phyloP scores from a whole-genome alignment of 1,284 basidiomycete genomes.

The Cryptococcus hybrid region DNA sequence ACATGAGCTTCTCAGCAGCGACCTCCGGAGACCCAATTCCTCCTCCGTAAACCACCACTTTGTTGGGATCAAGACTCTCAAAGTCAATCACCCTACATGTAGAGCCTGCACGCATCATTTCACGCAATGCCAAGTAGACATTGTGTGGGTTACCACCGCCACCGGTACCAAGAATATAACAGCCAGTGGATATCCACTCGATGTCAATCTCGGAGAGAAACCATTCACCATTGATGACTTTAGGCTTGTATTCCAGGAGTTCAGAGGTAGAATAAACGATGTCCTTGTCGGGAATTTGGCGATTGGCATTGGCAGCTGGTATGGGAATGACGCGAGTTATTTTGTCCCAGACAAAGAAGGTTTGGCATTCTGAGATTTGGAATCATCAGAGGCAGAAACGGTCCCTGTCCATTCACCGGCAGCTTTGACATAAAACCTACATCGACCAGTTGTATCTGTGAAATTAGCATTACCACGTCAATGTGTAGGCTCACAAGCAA shows the following conservation, averaged over 20 bases:
- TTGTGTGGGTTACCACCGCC: constrained; percentile 36
- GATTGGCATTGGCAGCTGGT: neutral
- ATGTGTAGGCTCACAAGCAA: constrained; percentile 27
- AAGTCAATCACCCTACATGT: constrained; percentile 34
- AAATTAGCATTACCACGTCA: neutral
- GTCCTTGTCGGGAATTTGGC: constrained; percentile 2
- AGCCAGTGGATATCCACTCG: constrained; percentile 40
- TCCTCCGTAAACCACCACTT: constrained; percentile 36
- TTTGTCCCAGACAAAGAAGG: neutral
- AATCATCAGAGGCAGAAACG: neutral
- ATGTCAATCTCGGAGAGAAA: constrained; percentile 36
- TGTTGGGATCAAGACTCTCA: constrained; percentile 10
- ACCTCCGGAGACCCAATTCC: constrained; percentile 58
- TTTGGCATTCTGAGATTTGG: neutral
- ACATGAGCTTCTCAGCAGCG: constrained; percentile 23
- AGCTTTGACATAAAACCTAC: constrained; percentile 45
- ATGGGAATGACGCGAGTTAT: neutral
- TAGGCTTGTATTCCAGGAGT: constrained; percentile 29
- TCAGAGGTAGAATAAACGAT: constrained; percentile 31
- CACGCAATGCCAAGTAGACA: constrained; percentile 23
- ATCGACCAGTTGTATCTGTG: constrained; percentile 30
- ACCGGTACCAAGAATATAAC: constrained; percentile 42
- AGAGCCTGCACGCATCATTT: constrained; percentile 31
- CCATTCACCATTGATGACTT: constrained; percentile 42
- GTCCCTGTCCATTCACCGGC: constrained; percentile 40